phyloP scores from a whole-genome alignment of 1,284 basidiomycete species.

The Fistulinella cinereoalba region DNA sequence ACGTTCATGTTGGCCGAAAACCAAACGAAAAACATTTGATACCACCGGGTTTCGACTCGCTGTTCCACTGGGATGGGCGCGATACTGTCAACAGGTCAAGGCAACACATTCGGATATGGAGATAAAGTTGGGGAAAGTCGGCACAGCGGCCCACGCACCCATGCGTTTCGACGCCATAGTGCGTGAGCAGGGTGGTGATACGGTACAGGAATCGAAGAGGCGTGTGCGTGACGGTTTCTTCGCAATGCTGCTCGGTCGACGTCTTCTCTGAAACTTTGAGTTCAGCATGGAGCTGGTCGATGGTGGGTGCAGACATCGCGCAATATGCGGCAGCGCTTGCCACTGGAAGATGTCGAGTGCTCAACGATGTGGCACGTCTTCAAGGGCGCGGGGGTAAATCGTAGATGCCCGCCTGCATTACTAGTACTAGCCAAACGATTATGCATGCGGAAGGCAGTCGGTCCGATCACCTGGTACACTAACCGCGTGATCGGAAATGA shows the following conservation, averaged over 20 bases:
- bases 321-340: neutral
- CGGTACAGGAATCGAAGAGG: constrained; percentile 18
- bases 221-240: neutral
- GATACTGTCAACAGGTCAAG: constrained; percentile 39
- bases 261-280: constrained; percentile 6
- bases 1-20: constrained; percentile 63
- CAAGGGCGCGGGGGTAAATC: neutral
- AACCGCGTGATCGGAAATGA: too few relatives aligned
- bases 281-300: neutral
- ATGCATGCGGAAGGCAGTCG: too few relatives aligned
- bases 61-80: constrained; percentile 46
- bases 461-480: neutral
- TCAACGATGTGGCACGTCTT: neutral
- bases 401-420: too few relatives aligned
- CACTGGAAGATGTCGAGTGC: neutral
- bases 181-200: constrained; percentile 17
- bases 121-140: neutral
- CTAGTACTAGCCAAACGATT: too few relatives aligned
- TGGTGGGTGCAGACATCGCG: neutral
- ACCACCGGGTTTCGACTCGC: constrained; percentile 51
- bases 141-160: constrained; percentile 30
- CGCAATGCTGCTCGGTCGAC: neutral
- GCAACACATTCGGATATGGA: neutral
- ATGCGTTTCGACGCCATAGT: constrained; percentile 37
- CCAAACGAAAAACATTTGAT: constrained; percentile 68